phyloP scores from a whole-genome alignment of 106 monocot genomes.

The Posidonia australis region DNA sequence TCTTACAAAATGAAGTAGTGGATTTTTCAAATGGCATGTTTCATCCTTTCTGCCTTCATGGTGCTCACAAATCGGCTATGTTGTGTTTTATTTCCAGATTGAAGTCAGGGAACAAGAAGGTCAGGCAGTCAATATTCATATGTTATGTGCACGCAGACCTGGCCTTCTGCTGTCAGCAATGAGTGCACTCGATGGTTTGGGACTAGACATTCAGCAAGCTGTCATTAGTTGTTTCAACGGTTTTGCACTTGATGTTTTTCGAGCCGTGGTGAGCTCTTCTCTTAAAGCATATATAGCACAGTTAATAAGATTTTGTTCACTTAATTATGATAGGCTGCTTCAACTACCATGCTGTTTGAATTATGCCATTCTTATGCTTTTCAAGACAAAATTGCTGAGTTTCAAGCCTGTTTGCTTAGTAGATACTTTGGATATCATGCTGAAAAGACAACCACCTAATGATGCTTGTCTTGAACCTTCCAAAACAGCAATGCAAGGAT shows the following conservation, averaged over 20 bases:
- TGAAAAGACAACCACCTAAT: no score
- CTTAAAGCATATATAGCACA: not conserved
- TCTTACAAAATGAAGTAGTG: no score
- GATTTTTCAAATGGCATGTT: no score
- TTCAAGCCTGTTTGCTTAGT: not conserved
- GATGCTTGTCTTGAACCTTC: no score
- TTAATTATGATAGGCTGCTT: no score
- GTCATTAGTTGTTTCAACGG: slow-evolving; percentile 89
- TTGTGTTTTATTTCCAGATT: slow-evolving; percentile 28
- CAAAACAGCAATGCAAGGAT: slow-evolving; percentile 64
- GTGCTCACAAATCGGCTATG: no score
- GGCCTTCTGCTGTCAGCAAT: slow-evolving; percentile 68
- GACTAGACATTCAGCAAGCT: slow-evolving; percentile 78
- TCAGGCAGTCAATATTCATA: slow-evolving; percentile 77
- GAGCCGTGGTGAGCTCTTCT: slow-evolving; percentile 49
- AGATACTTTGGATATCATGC: no score
- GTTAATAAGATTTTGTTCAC: not conserved
- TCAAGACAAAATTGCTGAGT: not conserved
- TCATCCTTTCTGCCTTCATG: no score
- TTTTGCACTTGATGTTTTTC: slow-evolving; percentile 76
- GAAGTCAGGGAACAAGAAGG: slow-evolving; percentile 79
- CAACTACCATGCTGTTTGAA: no score
- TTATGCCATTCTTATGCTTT: not conserved
- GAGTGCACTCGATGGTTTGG: slow-evolving; percentile 71
- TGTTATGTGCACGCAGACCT: slow-evolving; percentile 75